Conservation (phyloP, 2,329 filamentous ascomycete species). For the Colletotrichum sp. region DNA sequence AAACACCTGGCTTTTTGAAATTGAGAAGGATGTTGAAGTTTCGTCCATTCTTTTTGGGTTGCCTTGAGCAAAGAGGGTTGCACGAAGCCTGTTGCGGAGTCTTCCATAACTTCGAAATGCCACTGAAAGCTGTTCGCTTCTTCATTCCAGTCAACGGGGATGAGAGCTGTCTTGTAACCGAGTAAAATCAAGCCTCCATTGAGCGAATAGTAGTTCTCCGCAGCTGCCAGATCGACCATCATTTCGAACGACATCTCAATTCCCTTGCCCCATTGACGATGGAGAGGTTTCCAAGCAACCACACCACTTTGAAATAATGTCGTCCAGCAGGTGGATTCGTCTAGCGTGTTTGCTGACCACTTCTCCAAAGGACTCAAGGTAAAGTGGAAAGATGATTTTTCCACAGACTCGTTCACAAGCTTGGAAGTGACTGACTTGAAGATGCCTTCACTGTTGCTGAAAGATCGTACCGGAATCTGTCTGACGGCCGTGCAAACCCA, state of each 20-base stretch:
- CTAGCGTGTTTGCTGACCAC: background rate
- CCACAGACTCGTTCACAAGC: too few relatives aligned
- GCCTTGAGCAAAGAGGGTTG: background rate
- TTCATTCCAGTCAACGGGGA: background rate
- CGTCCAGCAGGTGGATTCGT: background rate
- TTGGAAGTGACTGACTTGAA: too few relatives aligned
- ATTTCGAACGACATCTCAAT: background rate
- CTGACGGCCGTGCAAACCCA: too few relatives aligned
- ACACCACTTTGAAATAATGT: background rate
- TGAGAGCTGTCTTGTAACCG: background rate
- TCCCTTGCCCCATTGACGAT: background rate
- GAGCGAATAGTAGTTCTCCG: background rate
- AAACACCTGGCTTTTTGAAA: background rate
- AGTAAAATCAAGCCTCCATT: background rate
- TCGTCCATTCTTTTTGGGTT: background rate
- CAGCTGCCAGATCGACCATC: background rate
- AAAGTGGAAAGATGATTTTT: too few relatives aligned
- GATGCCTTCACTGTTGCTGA: too few relatives aligned
- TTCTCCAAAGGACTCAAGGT: background rate
- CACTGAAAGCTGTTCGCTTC: background rate
- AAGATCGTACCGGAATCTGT: too few relatives aligned
- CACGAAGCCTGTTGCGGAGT: background rate
- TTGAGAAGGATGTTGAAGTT: background rate
- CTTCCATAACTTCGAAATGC: background rate
- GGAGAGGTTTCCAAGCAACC: background rate